Evolutionary conservation across 495 filamentous ascomycete species (phyloP), one percentile per base, ranked within the genome.

Genomic region (Ramalina peruviana): DNA sequence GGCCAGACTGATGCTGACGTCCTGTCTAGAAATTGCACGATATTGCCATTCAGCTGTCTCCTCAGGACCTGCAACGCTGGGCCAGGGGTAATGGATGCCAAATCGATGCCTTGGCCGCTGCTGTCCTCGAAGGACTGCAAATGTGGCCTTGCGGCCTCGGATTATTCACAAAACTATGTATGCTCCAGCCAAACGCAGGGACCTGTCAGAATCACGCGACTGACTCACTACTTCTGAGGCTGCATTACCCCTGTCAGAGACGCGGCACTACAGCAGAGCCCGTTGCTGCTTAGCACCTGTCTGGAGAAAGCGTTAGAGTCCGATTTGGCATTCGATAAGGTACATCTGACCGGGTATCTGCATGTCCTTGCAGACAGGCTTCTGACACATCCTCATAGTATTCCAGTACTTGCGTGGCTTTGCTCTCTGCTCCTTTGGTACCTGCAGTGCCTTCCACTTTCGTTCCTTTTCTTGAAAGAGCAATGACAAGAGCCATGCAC

Each of bases 11-110:
- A 10, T 38, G 17, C 48, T 54, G 27, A 57, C 36, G 20, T 13
- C 10, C 3, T 6, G 7, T 26, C 3, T 54, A 76, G 73, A 63
- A 65, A 30, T 58, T 76, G 13, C 52, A 72, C 49, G 54, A 50
- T 6, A 43, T 69, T 9, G 50, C 63, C 1, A 53, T 64, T 16
- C 20, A 54, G 25, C 27, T 49, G 6, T 38, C 62, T 11, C 13
- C 46, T 4, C 19, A 39, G 4, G 48, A 46, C 6, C 46, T 75
- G 3, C 52, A 52, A 4, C 54, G 52, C 0, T 78, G 73, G 73
- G 66, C 63, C 10, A 46, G 57, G 16, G 64, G 60, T 40, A 75
- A 75, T 51, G 65, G 62, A 26, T 75, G 74, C 51, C 69, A 73
- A 49, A 55, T 73, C 19, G 62, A 60, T 2, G 43, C 61, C 25